Base-by-base conservation (phyloP, 768 basidiomycete species). In the Lactarius pseudohatsudake region DNA sequence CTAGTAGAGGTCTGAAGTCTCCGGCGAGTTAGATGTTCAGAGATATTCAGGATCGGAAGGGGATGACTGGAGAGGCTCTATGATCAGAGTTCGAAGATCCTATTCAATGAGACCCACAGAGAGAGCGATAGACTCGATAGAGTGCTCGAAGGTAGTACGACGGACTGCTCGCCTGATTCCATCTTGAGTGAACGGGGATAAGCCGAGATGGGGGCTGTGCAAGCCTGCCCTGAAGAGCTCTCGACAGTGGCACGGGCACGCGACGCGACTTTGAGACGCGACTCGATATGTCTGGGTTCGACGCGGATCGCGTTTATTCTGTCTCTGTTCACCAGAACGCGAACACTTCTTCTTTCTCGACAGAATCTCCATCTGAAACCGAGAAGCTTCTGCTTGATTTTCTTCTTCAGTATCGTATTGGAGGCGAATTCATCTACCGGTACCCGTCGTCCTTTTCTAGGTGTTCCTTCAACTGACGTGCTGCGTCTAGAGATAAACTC, bases 41-140 rank as follows among this genome's bases (percentile, higher is more conserved):
- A 97, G 73, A 98, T 90, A 77, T 95, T 97, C 69, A 99, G 84
- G 74, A 99, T 94, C 11, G 97, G 94, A 16, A 98, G 83, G 43
- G 97, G 96, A 76, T 98, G 97, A 63, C 96, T 98, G 73, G 40
- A 22, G 36, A 18, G 16, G 47, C 34, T 26, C 18, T 28, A 15
- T 18, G 16, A 36, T 66, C 32, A 62, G 40, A 59, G 8, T 32
- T 1, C 11, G 28, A 40, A 50, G 43, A 36, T 7, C 30, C 20
- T 43, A 28, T 47, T 34, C 8, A 30, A 26, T 32, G 47, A 13
- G 40, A 77, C 89, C 70, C 72, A 92, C 91, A 93, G 77, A 36
- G 89, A 86, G 62, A 92, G 79, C 3, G 89, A 87, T 62, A 93
- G 78, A 5, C 90, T 90, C 32, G 91, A 92, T 0, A 84, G 84